These are phyloP conservation scores for Schoenoplectus triqueter DNA, from an alignment of 202 grass and related monocot species.

Conservation along the genomic window DNA sequence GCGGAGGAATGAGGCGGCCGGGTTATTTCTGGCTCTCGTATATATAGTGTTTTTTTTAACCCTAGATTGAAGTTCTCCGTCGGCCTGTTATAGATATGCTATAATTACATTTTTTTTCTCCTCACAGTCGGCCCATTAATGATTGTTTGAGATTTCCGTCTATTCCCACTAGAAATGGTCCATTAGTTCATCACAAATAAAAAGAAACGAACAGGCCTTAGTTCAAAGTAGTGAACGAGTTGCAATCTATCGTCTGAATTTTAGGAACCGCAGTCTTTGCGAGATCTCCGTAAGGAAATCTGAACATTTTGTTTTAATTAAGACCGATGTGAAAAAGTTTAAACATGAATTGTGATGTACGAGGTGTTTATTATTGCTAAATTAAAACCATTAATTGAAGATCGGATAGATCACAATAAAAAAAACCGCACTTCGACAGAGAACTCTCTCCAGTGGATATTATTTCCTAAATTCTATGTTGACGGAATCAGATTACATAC, in stretches of 20 bases:
- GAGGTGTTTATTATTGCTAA: no score
- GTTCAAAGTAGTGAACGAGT: background rate
- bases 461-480: no score
- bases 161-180: background rate
- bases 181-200: background rate
- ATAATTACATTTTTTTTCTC: background rate
- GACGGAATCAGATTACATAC: background rate
- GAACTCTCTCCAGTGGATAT: no score
- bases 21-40: background rate
- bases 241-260: background rate
- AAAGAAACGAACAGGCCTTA: background rate
- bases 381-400: no score
- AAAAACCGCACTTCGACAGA: no score
- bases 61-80: background rate
- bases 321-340: no score
- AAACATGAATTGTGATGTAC: no score
- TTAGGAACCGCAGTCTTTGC: no score
- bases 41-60: constrained; percentile 4
- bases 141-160: background rate
- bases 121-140: background rate
- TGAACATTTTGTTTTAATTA: no score
- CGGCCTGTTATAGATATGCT: background rate
- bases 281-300: no score
- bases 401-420: no score
- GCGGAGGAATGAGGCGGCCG: background rate